Evolutionary conservation across 371 early-diverging fungal species (phyloP).

Genomic region (Umbelopsis sp.): DNA sequence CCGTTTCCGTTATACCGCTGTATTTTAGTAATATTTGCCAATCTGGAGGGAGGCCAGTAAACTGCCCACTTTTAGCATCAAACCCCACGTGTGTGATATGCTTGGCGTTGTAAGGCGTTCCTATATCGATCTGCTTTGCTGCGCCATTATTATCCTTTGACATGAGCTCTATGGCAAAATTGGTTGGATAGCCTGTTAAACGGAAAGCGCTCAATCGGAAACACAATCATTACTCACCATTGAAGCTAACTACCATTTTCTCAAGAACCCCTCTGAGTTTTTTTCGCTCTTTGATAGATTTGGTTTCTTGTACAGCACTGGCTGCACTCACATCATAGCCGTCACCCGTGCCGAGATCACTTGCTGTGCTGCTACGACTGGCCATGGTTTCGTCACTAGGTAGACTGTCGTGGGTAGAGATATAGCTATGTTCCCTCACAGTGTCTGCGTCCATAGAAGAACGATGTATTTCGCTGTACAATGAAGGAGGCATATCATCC

Average conservation of each 20-base stretch:
- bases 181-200: too few species aligned
- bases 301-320: conserved; percentile 9
- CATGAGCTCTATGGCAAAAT: conserved; percentile 22
- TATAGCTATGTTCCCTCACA: not conserved
- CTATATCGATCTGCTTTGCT: conserved; percentile 27
- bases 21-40: conserved; percentile 32
- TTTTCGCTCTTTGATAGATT: conserved; percentile 22
- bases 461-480: not conserved
- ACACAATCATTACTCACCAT: not conserved
- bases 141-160: conserved; percentile 6
- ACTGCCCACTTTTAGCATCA: conserved; percentile 34
- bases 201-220: too few species aligned
- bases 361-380: conserved; percentile 3
- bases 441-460: not conserved
- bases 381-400: conserved; percentile 17
- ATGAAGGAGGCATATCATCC: not conserved
- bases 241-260: conserved; percentile 28
- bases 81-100: conserved; percentile 37
- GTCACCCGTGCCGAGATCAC: not conserved
- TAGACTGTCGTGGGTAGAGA: not conserved
- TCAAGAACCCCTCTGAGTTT: conserved; percentile 29
- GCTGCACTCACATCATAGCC: not conserved
- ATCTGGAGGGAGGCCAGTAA: conserved; percentile 36
- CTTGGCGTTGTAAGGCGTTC: conserved; percentile 33
- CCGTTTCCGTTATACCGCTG: conserved; percentile 32